Conservation (phyloP, 2,329 filamentous ascomycete species). For the Aspergillus udagawae region DNA sequence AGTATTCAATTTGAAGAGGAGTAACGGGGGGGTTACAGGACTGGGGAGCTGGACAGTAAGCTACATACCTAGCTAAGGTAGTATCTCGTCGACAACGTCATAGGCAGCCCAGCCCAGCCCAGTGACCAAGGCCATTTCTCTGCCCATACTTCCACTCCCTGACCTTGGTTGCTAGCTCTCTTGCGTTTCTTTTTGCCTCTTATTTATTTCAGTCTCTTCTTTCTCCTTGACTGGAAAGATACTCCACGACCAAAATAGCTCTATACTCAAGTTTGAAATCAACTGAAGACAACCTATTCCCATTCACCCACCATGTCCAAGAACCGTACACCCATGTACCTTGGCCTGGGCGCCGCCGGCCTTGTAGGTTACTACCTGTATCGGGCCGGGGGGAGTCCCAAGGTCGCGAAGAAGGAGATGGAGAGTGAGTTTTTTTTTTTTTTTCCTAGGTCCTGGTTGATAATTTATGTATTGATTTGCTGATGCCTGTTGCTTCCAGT, state of each 20-base stretch:
- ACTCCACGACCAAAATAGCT: not conserved
- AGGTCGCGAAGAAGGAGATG: constrained; percentile 78
- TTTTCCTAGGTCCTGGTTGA: not conserved
- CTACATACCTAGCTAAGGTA: not conserved
- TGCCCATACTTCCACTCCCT: not conserved
- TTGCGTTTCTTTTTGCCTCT: not conserved
- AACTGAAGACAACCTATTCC: constrained; percentile 2
- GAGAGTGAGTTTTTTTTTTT: constrained; percentile 60
- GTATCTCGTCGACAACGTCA: constrained; percentile 10
- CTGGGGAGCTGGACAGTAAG: not conserved
- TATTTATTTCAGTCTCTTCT: not conserved
- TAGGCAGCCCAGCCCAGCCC: constrained; percentile 8
- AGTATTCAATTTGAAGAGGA: too few relatives aligned
- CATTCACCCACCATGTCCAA: constrained; percentile 29
- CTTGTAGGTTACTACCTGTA: constrained; percentile 89
- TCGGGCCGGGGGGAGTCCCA: constrained; percentile 73
- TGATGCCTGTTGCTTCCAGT: constrained; percentile 47
- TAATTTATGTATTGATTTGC: not conserved
- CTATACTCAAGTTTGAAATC: not conserved
- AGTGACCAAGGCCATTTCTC: not conserved
- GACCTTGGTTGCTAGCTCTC: not conserved
- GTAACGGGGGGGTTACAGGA: too few relatives aligned
- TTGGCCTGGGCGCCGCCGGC: constrained; percentile 58
- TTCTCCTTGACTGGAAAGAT: not conserved
- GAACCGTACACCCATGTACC: constrained; percentile 32